phyloP scores from a whole-genome alignment of 495 filamentous ascomycete species.

The Pseudoneurospora amorphoporcata region DNA sequence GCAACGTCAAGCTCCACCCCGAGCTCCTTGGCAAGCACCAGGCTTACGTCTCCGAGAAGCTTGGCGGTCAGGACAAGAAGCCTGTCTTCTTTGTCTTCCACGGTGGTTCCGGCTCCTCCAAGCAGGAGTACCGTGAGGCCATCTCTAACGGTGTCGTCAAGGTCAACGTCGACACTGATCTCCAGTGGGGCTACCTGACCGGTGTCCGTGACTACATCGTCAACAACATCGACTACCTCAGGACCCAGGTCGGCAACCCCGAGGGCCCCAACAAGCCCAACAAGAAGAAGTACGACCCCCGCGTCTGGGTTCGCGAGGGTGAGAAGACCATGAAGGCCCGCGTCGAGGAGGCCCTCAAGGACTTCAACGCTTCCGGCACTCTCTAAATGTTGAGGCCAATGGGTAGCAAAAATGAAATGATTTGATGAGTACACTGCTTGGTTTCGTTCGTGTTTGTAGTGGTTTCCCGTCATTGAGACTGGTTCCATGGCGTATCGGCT shows the following conservation, averaged over 20 bases:
- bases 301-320: slow-evolving; percentile 82
- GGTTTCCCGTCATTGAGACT: not conserved
- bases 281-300: slow-evolving; percentile 90
- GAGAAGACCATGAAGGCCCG: slow-evolving; percentile 92
- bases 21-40: slow-evolving; percentile 94
- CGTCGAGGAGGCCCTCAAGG: slow-evolving; percentile 67
- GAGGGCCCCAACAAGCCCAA: slow-evolving; percentile 71
- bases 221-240: slow-evolving; percentile 90
- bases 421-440: not conserved
- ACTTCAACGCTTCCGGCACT: slow-evolving; percentile 84
- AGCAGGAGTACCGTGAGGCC: slow-evolving; percentile 78
- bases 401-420: not conserved
- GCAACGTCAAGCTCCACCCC: slow-evolving; percentile 92
- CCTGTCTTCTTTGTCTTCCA: slow-evolving; percentile 99
- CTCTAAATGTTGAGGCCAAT: slow-evolving; percentile 46
- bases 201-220: slow-evolving; percentile 87
- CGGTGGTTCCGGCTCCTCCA: slow-evolving; percentile 83
- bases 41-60: slow-evolving; percentile 70
- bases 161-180: slow-evolving; percentile 85
- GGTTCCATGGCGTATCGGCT: not conserved
- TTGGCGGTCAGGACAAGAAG: slow-evolving; percentile 56
- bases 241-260: slow-evolving; percentile 81
- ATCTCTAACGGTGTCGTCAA: slow-evolving; percentile 92
- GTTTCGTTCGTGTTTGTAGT: not conserved
- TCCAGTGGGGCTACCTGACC: slow-evolving; percentile 76